Evolutionary conservation across 1,284 basidiomycete species (phyloP), one percentile per base, ranked within the genome.

Genomic region (Ustilago shanxiensis): DNA sequence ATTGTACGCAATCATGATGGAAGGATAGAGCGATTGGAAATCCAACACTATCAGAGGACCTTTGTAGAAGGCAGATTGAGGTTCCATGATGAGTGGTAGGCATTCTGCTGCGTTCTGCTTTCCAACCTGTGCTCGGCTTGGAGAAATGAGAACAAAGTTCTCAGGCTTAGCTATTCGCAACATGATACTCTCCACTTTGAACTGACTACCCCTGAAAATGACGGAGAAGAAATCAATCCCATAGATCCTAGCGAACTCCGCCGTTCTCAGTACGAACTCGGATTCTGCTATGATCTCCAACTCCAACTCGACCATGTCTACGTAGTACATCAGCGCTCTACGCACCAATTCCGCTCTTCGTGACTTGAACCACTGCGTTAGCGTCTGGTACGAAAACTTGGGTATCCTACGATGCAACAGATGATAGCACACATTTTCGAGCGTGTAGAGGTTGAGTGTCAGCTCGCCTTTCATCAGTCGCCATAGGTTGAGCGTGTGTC

Each of bases 151-250:
- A n/a, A 86, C 66, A 45, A 80, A 85, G 51, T 90, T 93, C 85
- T 98, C 96, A 0, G 95, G 95, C 87, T 99, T 99, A n/a, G 94
- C 93, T 56, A 99, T 95, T 26, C 95, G 91, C 86, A 97, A 95
- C 92, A 99, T 92, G 87, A 99, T 96, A 0, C 95, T 95, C 88
- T 99, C 96, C 22, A 99, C 96, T 87, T 98, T 98, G 89, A 95
- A 98, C 81, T 99, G 96, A 2, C 94, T 96, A 1, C 96, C 96
- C 33, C 97, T 91, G 76, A 91, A 95, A 66, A 98, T 90, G 49
- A 98, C 95, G 0, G 95, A 97, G 84, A 93, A 94, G 86, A 98
- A 98, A 87, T 99, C 96, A 55, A 99, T 92, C 0, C 96, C 96
- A 79, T 98, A 98, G 14, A 98, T 93, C 14, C 96, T 91, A 20